phyloP scores from a whole-genome alignment of 164 flowering plant species.

The Cinnamomum micranthum region DNA sequence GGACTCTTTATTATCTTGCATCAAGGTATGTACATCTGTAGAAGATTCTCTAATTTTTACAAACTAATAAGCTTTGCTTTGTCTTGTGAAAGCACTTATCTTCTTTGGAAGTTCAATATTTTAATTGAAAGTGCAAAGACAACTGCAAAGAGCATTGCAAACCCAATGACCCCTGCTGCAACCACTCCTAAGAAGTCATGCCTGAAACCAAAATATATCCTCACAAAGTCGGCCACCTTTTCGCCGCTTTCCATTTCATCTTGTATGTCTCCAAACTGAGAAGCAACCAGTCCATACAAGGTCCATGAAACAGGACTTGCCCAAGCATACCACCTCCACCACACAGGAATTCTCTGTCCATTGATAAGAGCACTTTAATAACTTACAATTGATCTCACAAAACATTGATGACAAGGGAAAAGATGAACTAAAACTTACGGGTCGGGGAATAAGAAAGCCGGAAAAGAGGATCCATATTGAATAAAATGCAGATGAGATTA shows the following conservation, averaged over 20 bases:
- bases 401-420: background rate
- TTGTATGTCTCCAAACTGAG: conserved; percentile 40
- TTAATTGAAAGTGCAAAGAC: conserved; percentile 47
- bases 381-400: background rate
- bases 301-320: conserved; percentile 54
- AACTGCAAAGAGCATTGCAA: conserved; percentile 38
- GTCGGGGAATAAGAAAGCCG: conserved; percentile 53
- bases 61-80: background rate
- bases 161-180: conserved; percentile 31
- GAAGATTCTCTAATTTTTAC: too few species aligned
- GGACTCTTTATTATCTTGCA: too few species aligned
- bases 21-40: too few species aligned
- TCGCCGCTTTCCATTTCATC: conserved; percentile 1
- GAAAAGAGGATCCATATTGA: conserved; percentile 61
- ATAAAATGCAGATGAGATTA: conserved; percentile 51
- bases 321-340: conserved; percentile 69
- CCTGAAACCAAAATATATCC: conserved; percentile 35
- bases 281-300: conserved; percentile 36
- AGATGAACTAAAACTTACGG: conserved; percentile 34
- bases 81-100: conserved; percentile 17
- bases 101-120: conserved; percentile 55
- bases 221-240: conserved; percentile 31
- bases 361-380: background rate
- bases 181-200: conserved; percentile 40
- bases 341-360: conserved; percentile 30